These are phyloP conservation scores for Microcos paniculata DNA, from an alignment of 345 rosid species.

Conservation along the genomic window DNA sequence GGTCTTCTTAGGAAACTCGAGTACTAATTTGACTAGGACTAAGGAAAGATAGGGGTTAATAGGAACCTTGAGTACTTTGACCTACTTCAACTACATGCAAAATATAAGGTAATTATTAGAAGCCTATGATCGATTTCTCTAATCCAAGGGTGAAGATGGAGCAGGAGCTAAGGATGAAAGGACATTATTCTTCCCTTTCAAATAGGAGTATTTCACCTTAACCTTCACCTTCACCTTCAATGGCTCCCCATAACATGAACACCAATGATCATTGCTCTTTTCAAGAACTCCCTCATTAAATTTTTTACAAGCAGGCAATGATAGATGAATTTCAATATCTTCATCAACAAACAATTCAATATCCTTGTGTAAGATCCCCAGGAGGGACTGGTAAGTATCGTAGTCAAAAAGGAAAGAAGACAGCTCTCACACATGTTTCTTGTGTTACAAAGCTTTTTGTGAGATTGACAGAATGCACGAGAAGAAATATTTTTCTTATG, in stretches of 20 bases:
- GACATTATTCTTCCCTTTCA: slow-evolving; percentile 30
- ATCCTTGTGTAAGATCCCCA: slow-evolving; percentile 78
- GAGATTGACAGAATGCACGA: slow-evolving; percentile 82
- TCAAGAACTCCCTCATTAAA: slow-evolving; percentile 20
- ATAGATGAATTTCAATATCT: slow-evolving; percentile 45
- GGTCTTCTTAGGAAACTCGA: no score
- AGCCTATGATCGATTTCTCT: no score
- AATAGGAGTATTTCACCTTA: slow-evolving; percentile 17
- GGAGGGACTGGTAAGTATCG: slow-evolving; percentile 73
- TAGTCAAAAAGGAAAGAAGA: slow-evolving; percentile 85
- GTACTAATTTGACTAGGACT: no score
- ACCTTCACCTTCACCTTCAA: slow-evolving; percentile 62
- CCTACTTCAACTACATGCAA: no score
- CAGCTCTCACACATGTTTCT: slow-evolving; percentile 85
- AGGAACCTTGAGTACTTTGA: no score
- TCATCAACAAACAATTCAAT: slow-evolving; percentile 69
- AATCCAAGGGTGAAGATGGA: no score
- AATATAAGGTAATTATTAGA: no score
- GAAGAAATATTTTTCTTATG: slow-evolving; percentile 81
- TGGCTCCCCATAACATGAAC: slow-evolving; percentile 73
- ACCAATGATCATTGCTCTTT: slow-evolving; percentile 31
- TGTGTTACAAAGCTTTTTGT: slow-evolving; percentile 78
- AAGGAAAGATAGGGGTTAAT: no score
- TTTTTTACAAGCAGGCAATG: slow-evolving; percentile 37
- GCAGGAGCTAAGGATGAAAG: slow-evolving; percentile 50